Evolutionary conservation across 2,329 filamentous ascomycete species (phyloP).

Genomic region (Drechslera avenae): DNA sequence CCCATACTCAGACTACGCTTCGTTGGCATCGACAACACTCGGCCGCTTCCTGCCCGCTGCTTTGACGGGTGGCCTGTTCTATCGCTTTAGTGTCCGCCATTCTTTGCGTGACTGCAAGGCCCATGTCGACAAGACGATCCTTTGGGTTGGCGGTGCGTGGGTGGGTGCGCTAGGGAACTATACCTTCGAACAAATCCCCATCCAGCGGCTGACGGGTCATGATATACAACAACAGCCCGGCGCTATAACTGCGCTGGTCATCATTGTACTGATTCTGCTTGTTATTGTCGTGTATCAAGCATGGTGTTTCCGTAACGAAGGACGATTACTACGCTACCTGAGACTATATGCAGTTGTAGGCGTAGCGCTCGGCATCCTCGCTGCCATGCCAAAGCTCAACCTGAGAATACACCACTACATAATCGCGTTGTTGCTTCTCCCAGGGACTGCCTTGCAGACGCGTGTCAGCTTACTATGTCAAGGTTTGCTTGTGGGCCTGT

Average conservation of each 20-base stretch:
- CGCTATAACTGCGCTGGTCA: constrained; percentile 42
- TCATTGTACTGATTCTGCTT: constrained; percentile 39
- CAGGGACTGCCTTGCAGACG: constrained; percentile 87
- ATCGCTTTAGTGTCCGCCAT: constrained; percentile 33
- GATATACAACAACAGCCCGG: constrained; percentile 47
- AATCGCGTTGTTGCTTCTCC: constrained; percentile 82
- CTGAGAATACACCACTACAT: constrained; percentile 93
- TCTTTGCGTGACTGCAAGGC: constrained; percentile 37
- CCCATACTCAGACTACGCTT: constrained; percentile 35
- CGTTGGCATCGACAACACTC: constrained; percentile 39
- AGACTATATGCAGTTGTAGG: constrained; percentile 77
- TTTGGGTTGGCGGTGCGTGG: constrained; percentile 47
- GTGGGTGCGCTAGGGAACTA: constrained; percentile 42
- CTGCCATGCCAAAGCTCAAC: constrained; percentile 76
- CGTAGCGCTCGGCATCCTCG: constrained; percentile 77
- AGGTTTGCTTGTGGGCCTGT: constrained; percentile 85
- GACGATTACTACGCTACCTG: constrained; percentile 70
- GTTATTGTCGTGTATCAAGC: constrained; percentile 39
- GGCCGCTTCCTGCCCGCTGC: constrained; percentile 44
- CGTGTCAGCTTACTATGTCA: constrained; percentile 86
- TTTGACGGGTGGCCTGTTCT: constrained; percentile 38
- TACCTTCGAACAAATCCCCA: constrained; percentile 44
- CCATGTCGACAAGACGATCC: constrained; percentile 45
- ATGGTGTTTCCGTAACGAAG: constrained; percentile 42
- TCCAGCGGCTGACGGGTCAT: constrained; percentile 44